A percentile compares a stretch with the other conserved stretches of the same genome.
Conservation (phyloP, 805 yeast species). For the Cyberlindnera mycetangii region DNA sequence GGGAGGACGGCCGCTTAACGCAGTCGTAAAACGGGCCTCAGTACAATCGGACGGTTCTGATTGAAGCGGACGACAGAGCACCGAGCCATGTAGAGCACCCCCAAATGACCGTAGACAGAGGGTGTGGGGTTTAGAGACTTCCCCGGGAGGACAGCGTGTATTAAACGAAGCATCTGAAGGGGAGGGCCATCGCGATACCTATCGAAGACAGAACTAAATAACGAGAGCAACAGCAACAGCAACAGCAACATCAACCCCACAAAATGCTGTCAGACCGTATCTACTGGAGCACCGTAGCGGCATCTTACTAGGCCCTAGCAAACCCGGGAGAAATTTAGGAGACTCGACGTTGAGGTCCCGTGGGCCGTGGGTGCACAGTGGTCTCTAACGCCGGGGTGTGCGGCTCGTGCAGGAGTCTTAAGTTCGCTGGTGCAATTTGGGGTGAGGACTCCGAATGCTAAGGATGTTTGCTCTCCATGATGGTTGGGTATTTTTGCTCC, state of each 20-base stretch:
- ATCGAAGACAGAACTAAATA: neutral
- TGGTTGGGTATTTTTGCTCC: neutral
- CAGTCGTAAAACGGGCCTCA: neutral
- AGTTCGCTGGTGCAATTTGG: neutral
- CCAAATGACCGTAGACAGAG: too few relatives aligned
- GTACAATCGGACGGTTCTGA: slow-evolving; percentile 3
- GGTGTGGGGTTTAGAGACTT: too few relatives aligned
- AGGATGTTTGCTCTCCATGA: neutral
- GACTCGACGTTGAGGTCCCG: neutral
- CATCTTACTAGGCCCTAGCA: too few relatives aligned
- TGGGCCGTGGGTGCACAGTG: neutral
- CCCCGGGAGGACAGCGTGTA: too few relatives aligned
- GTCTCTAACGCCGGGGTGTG: slow-evolving; percentile 3
- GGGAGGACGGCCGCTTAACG: neutral
- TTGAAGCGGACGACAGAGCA: slow-evolving; percentile 11
- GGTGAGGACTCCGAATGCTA: neutral
- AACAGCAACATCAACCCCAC: neutral
- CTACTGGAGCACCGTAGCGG: neutral
- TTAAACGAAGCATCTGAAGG: neutral
- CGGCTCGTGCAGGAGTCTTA: neutral
- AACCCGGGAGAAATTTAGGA: too few relatives aligned
- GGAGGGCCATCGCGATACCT: neutral
- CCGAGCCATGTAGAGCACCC: slow-evolving; percentile 5
- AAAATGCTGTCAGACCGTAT: neutral
- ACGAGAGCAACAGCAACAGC: neutral